Evolutionary conservation across 2,329 filamentous ascomycete genomes (phyloP).

Genomic region (Nemania sp.): DNA sequence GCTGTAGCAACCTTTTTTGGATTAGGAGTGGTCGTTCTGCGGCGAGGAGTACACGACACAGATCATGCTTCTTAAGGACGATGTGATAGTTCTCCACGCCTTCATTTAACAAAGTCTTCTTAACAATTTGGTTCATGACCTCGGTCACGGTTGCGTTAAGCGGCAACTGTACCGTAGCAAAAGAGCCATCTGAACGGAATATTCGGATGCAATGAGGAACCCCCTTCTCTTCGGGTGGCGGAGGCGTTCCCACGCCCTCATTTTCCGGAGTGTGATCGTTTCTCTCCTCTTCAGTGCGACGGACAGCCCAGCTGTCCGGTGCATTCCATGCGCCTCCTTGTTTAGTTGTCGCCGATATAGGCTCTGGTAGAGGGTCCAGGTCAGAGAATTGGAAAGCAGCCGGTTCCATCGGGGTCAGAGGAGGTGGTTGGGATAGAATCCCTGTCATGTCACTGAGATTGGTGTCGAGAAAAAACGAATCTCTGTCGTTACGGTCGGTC

Average conservation of each 20-base stretch:
- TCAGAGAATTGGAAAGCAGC: conserved; percentile 45
- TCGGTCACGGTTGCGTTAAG: conserved; percentile 85
- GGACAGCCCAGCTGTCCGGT: conserved; percentile 95
- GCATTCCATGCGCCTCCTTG: conserved; percentile 77
- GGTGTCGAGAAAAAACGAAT: conserved; percentile 78
- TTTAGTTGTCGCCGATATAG: conserved; percentile 36
- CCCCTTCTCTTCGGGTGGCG: conserved; percentile 72
- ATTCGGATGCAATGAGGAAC: conserved; percentile 89
- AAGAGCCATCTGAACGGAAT: conserved; percentile 91
- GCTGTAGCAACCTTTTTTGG: conserved; percentile 87
- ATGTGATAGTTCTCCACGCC: conserved; percentile 94
- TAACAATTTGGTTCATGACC: conserved; percentile 85
- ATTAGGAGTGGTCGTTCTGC: conserved; percentile 84
- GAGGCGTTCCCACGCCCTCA: conserved; percentile 69
- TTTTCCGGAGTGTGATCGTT: conserved; percentile 60
- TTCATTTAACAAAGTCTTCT: conserved; percentile 91
- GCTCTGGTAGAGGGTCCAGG: conserved; percentile 32
- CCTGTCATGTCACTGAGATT: conserved; percentile 90
- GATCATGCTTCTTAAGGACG: conserved; percentile 88
- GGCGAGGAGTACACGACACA: conserved; percentile 77
- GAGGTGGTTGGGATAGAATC: conserved; percentile 73
- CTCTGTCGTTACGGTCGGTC: conserved; percentile 61
- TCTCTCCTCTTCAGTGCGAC: conserved; percentile 69
- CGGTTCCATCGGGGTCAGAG: conserved; percentile 71
- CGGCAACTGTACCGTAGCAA: conserved; percentile 84